These are phyloP conservation scores for Aegle marmelos DNA, from an alignment of 345 rosid species.

Conservation along the genomic window DNA sequence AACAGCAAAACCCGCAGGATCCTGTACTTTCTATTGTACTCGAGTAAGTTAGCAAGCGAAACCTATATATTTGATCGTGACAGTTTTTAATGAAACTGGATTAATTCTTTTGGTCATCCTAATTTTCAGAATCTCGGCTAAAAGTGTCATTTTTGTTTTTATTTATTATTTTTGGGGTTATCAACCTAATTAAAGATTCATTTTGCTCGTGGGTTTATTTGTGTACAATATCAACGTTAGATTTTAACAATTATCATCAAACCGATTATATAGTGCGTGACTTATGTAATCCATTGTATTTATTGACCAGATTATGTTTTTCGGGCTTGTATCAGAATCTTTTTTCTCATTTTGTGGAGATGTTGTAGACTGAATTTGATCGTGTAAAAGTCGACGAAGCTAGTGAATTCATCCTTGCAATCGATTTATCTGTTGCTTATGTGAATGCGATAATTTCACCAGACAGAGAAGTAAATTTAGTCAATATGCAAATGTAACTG, in stretches of 20 bases:
- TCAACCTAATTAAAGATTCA: not conserved
- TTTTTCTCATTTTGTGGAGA: not conserved
- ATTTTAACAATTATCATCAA: no score
- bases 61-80: not conserved
- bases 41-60: not conserved
- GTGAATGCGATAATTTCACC: not conserved
- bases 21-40: conserved; percentile 1
- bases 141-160: no score
- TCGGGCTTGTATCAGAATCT: not conserved
- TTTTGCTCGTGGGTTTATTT: not conserved
- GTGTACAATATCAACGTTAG: no score
- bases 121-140: no score
- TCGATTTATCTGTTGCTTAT: not conserved
- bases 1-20: not conserved
- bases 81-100: not conserved
- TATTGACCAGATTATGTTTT: not conserved
- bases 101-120: not conserved
- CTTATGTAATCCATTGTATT: not conserved
- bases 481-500: not conserved
- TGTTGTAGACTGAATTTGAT: not conserved
- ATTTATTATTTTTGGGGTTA: no score
- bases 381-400: no score
- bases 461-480: not conserved
- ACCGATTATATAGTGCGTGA: not conserved
- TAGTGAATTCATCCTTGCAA: no score